Evolutionary conservation across 176 grass and related monocot species (phyloP).

Genomic region (Thinopyrum elongatum): DNA sequence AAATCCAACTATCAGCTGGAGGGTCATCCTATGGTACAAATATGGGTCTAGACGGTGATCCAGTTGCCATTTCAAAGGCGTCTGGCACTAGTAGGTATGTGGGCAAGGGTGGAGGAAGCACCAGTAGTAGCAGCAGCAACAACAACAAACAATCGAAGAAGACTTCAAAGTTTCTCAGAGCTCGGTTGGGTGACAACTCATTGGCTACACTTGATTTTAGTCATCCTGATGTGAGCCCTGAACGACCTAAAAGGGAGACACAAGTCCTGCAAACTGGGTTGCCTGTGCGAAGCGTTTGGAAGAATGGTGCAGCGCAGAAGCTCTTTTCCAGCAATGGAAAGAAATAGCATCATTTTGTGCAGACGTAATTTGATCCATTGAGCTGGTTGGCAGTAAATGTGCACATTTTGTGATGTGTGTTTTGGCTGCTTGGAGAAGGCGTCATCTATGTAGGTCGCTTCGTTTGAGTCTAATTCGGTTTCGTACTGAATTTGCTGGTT

Average conservation of each 20-base stretch:
- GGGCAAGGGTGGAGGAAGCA: background rate
- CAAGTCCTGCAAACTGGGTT: slow-evolving; percentile 25
- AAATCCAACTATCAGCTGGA: slow-evolving; percentile 14
- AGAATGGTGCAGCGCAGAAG: slow-evolving; percentile 69
- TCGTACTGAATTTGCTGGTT: background rate
- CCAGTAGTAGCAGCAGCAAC: background rate
- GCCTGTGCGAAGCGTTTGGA: slow-evolving; percentile 72
- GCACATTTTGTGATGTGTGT: slow-evolving; percentile 19
- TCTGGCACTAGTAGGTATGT: slow-evolving; percentile 19
- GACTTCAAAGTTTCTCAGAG: slow-evolving; percentile 67
- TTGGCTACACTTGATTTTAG: slow-evolving; percentile 47
- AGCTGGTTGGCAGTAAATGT: background rate
- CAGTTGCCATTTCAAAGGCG: slow-evolving; percentile 8
- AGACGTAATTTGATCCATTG: background rate
- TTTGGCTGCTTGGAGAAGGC: background rate
- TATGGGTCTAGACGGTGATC: slow-evolving; percentile 11
- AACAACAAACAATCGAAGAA: slow-evolving; percentile 53
- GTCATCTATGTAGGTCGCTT: background rate
- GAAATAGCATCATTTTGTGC: slow-evolving; percentile 34
- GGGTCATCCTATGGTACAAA: slow-evolving; percentile 18
- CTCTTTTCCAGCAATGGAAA: slow-evolving; percentile 51
- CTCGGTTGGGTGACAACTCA: slow-evolving; percentile 60
- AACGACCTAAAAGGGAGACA: slow-evolving; percentile 23
- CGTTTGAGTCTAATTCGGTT: background rate
- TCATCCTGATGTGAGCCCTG: slow-evolving; percentile 33